Percentiles rank a stretch among this genome's conserved stretches.
These are phyloP conservation scores for Umbellularia californica DNA, from an alignment of 164 flowering plant genomes.

Conservation along the genomic window DNA sequence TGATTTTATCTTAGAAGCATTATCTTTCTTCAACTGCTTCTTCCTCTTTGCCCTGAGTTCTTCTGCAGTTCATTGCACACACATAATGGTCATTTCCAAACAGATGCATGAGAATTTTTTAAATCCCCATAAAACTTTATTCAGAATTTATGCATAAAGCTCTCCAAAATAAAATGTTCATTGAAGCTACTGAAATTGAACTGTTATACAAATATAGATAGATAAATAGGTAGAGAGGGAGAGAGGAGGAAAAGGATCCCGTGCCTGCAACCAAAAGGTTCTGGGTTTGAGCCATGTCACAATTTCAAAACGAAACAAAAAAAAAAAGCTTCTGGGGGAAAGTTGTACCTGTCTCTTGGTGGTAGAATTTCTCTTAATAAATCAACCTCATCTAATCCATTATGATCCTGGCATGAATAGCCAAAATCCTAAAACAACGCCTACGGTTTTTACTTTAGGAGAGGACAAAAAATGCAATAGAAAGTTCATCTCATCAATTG, in stretches of 20 bases:
- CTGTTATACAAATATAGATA: not conserved
- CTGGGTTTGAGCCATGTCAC: no score
- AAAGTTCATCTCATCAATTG: no score
- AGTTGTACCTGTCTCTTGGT: no score
- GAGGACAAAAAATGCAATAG: no score
- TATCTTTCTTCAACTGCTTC: conserved; percentile 91
- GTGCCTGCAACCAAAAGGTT: no score
- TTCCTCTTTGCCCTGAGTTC: conserved; percentile 84
- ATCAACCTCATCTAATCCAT: no score
- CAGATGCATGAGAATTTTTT: not conserved
- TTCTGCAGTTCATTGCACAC: conserved; percentile 47
- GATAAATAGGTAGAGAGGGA: not conserved
- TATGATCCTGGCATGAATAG: no score
- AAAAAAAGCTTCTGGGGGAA: no score
- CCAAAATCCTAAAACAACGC: no score
- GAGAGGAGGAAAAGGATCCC: not conserved
- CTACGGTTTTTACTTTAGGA: no score
- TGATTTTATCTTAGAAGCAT: conserved; percentile 84
- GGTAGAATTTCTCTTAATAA: no score
- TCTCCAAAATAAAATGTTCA: not conserved
- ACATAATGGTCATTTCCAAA: not conserved
- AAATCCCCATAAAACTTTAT: not conserved
- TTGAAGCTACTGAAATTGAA: not conserved
- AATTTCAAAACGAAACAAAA: no score
- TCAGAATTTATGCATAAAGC: not conserved